phyloP scores from a whole-genome alignment of 1,284 basidiomycete genomes.

The Trametes sp. region DNA sequence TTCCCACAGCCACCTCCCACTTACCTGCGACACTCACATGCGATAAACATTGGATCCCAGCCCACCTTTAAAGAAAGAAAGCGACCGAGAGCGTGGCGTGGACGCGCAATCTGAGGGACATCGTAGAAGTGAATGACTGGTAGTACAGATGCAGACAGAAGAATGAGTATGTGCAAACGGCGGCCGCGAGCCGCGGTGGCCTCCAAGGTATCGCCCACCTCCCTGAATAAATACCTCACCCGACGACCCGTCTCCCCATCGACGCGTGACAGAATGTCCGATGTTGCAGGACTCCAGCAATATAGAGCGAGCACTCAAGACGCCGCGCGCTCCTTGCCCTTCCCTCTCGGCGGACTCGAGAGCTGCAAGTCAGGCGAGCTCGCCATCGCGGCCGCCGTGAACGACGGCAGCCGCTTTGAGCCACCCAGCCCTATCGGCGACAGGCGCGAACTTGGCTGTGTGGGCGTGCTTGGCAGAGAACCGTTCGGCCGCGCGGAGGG shows the following conservation, averaged over 20 bases:
- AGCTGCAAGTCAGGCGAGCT: slow-evolving; percentile 62
- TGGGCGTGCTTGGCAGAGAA: slow-evolving; percentile 62
- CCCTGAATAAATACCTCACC: slow-evolving; percentile 5
- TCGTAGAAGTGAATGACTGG: slow-evolving; percentile 2
- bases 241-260: background rate
- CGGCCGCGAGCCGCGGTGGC: background rate
- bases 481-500: slow-evolving; percentile 44
- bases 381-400: slow-evolving; percentile 51
- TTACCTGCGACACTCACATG: no score
- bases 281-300: no score
- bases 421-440: slow-evolving; percentile 47
- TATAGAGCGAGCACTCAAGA: slow-evolving; percentile 14
- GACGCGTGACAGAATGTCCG: background rate
- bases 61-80: background rate
- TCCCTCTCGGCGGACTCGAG: slow-evolving; percentile 46
- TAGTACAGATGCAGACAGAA: slow-evolving; percentile 12
- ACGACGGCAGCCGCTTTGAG: slow-evolving; percentile 57
- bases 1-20: no score
- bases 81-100: background rate
- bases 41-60: no score
- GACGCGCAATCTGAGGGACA: background rate
- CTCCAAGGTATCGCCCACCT: slow-evolving; percentile 3
- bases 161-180: slow-evolving; percentile 1
- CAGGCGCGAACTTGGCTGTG: slow-evolving; percentile 39
- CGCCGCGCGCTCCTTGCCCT: slow-evolving; percentile 40